Evolutionary conservation across 2,329 filamentous ascomycete genomes (phyloP), one percentile per base, ranked within the genome.

Genomic region (Aureobasidium sp.): DNA sequence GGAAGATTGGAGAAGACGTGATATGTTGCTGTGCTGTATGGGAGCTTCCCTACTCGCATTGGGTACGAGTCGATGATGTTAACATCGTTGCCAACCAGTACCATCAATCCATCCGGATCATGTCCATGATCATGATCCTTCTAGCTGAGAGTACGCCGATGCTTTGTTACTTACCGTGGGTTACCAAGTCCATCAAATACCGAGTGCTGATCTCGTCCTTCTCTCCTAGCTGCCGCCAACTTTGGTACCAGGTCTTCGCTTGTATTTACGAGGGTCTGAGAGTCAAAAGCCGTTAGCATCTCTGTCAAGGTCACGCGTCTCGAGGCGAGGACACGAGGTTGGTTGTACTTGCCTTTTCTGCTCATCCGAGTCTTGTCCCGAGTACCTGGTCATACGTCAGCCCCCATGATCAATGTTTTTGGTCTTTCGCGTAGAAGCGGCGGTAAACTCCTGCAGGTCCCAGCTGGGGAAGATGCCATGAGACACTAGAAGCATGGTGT

Each of bases 331-430:
- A 29, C 9, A 17, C 27, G 35, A 59, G 42, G 24, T 50, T 39
- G 29, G 22, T 50, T 49, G 24, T 63, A 64, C 70, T 47, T 71
- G 78, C 77, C 78, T 74, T 90, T 91, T 63, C 85, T 80, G 68
- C 85, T 89, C 89, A 92, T 92, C 68, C 81, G 76, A 35, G 75
- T 76, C 72, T 79, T 83, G 70, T 91, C 88, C 64, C 89, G 78
- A n/a, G 89, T 92, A 1, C 89, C 89, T 72, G 49, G 49, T 45
- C 47, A 53, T 19, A 35, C 40, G 60, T 61, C 49, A 61, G 60
- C 49, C 57, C 50, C 11, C 37, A 19, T 54, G 50, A 54, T 42
- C 50, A 42, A 54, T 42, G 22, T 29, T 29, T 54, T 54, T 42
- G 17, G 37, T 19, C 37, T 54, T 35, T 40, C 14, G 15, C 50